Conservation (phyloP, 2,329 filamentous ascomycete genomes). For the Hirsutella minnesotensis region DNA sequence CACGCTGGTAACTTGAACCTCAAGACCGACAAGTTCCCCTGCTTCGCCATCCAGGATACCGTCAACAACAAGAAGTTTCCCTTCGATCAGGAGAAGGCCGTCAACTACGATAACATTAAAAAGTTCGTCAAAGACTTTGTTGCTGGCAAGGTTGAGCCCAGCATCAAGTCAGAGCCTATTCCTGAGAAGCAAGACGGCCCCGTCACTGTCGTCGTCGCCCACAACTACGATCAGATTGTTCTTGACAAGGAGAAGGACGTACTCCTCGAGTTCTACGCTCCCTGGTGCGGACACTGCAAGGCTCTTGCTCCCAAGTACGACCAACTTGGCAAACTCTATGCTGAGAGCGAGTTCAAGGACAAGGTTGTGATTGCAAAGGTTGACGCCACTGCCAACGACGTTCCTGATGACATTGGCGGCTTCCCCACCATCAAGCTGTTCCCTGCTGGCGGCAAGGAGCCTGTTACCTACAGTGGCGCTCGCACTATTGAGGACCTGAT, state of each 20-base stretch:
- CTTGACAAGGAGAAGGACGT: constrained; percentile 94
- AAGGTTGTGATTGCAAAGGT: constrained; percentile 94
- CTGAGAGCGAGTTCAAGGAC: constrained; percentile 66
- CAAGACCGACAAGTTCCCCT: constrained; percentile 86
- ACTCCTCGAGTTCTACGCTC: constrained; percentile 94
- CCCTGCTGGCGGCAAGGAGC: constrained; percentile 77
- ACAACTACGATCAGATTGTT: constrained; percentile 86
- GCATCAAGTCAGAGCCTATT: constrained; percentile 96
- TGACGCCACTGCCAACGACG: constrained; percentile 90
- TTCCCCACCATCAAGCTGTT: constrained; percentile 99
- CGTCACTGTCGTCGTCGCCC: constrained; percentile 80
- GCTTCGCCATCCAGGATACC: constrained; percentile 94
- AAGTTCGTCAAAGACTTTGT: constrained; percentile 79
- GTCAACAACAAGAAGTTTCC: constrained; percentile 96
- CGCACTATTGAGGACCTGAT: constrained; percentile 87
- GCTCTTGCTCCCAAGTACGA: constrained; percentile 94
- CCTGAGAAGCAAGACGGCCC: constrained; percentile 87
- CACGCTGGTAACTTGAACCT: constrained; percentile 97
- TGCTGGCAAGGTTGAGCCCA: constrained; percentile 81
- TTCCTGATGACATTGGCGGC: constrained; percentile 90
- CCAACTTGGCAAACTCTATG: constrained; percentile 69
- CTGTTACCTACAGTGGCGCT: constrained; percentile 76
- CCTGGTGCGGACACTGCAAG: constrained; percentile 99
- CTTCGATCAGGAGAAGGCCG: constrained; percentile 71
- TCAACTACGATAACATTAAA: constrained; percentile 59